phyloP scores from a whole-genome alignment of 2,329 filamentous ascomycete species.

The Fusarium circinatum region DNA sequence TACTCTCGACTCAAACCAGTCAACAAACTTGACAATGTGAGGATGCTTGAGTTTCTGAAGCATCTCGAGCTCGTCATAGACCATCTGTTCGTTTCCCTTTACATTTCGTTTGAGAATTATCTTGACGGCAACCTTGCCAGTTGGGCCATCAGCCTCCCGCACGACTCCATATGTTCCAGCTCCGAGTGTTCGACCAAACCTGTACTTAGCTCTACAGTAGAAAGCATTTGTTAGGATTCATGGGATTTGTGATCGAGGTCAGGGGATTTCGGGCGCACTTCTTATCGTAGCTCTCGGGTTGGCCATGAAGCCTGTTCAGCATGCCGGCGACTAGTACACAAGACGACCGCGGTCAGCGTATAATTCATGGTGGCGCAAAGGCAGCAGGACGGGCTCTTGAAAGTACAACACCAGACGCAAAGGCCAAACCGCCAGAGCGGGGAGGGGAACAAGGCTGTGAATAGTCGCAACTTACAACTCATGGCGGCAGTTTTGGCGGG shows the following conservation, averaged over 20 bases:
- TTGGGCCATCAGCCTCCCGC: slow-evolving; percentile 86
- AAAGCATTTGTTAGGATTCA: slow-evolving; percentile 41
- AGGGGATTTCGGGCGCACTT: slow-evolving; percentile 69
- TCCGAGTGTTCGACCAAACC: slow-evolving; percentile 91
- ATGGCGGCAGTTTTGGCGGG: slow-evolving; percentile 45
- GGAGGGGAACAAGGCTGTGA: slow-evolving; percentile 40
- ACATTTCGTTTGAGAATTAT: slow-evolving; percentile 99
- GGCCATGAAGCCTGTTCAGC: slow-evolving; percentile 95
- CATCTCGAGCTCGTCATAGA: slow-evolving; percentile 96
- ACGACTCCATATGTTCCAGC: slow-evolving; percentile 99
- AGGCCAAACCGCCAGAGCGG: slow-evolving; percentile 31
- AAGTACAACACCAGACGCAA: slow-evolving; percentile 2
- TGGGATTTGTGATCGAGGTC: slow-evolving; percentile 9
- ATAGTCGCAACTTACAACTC: slow-evolving; percentile 48
- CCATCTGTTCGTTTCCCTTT: slow-evolving; percentile 98
- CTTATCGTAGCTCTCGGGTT: slow-evolving; percentile 98
- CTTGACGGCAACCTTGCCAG: slow-evolving; percentile 92
- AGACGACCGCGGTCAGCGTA: slow-evolving; percentile 39
- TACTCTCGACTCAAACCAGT: slow-evolving; percentile 99
- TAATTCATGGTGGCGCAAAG: not conserved
- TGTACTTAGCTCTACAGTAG: slow-evolving; percentile 78
- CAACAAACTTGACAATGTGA: slow-evolving; percentile 96
- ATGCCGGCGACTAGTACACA: slow-evolving; percentile 81
- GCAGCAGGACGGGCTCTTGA: not conserved
- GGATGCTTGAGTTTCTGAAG: slow-evolving; percentile 90